phyloP scores from a whole-genome alignment of 306 rosid genomes.

The Cicer judaicum region DNA sequence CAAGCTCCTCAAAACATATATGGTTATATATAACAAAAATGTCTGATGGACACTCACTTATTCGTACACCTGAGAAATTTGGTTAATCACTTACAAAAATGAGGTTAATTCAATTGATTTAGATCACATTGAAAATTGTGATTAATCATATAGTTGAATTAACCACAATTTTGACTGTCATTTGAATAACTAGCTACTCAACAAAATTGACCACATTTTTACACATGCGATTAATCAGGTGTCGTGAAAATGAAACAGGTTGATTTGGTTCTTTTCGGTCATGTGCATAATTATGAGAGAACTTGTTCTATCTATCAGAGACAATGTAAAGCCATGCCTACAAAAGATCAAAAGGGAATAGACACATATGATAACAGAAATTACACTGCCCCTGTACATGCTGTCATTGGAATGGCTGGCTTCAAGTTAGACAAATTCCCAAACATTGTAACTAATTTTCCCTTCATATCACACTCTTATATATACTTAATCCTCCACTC shows the following conservation, averaged over 20 bases:
- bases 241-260: slow-evolving; percentile 58
- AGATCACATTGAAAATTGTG: too few species aligned
- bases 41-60: too few species aligned
- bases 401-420: slow-evolving; percentile 88
- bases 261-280: slow-evolving; percentile 78
- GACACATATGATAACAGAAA: slow-evolving; percentile 70
- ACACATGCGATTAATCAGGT: too few species aligned
- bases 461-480: slow-evolving; percentile 10
- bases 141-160: too few species aligned
- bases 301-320: slow-evolving; percentile 64
- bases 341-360: slow-evolving; percentile 59
- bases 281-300: slow-evolving; percentile 88
- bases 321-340: slow-evolving; percentile 66
- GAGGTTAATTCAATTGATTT: too few species aligned
- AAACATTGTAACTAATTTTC: slow-evolving; percentile 48
- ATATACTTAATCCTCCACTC: slow-evolving; percentile 11
- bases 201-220: too few species aligned
- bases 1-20: neutral
- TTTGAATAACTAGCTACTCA: too few species aligned
- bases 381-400: slow-evolving; percentile 85
- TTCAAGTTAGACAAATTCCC: slow-evolving; percentile 69
- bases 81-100: too few species aligned
- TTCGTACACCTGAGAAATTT: too few species aligned
- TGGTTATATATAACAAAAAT: too few species aligned
- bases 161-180: too few species aligned